Conservation (phyloP, 805 yeast genomes). For the Yarrowia sp. region DNA sequence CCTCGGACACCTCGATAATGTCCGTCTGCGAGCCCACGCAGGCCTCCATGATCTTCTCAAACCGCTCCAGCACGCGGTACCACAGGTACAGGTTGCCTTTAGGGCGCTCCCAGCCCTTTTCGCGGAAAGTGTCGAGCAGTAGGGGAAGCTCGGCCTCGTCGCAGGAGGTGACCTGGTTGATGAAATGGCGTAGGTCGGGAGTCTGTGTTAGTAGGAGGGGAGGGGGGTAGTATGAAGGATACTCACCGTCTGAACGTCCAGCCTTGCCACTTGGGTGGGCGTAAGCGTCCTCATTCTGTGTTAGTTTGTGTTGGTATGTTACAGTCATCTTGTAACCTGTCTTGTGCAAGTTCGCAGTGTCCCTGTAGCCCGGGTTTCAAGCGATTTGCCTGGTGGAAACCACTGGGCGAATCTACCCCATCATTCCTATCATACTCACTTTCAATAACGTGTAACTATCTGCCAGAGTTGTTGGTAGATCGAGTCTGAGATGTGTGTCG, state of each 20-base stretch:
- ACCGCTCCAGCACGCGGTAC: conserved; percentile 70
- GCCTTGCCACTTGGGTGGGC: conserved; percentile 21
- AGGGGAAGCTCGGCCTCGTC: conserved; percentile 44
- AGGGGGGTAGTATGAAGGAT: too few relatives aligned
- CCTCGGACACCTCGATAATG: conserved; percentile 40
- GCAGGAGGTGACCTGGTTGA: conserved; percentile 34
- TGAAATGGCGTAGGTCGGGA: conserved; percentile 30
- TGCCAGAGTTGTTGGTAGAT: too few relatives aligned
- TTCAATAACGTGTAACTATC: too few relatives aligned
- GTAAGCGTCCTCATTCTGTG: conserved; percentile 23
- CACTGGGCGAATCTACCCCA: too few relatives aligned
- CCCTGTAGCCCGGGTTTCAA: too few relatives aligned
- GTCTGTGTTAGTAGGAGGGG: conserved; percentile 30
- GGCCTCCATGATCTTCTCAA: conserved; percentile 63
- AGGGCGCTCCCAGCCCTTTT: conserved; percentile 56
- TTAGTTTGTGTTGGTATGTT: conserved; percentile 11
- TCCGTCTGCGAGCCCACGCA: conserved; percentile 45
- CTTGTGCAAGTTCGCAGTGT: too few relatives aligned
- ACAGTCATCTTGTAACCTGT: neutral
- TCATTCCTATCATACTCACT: too few relatives aligned
- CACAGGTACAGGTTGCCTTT: conserved; percentile 71
- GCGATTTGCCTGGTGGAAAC: too few relatives aligned
- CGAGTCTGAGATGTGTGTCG: too few relatives aligned
- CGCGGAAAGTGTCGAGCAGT: conserved; percentile 40
- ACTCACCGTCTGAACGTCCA: conserved; percentile 19